Conservation (phyloP, 768 basidiomycete species). For the Mycena chlorophos region DNA sequence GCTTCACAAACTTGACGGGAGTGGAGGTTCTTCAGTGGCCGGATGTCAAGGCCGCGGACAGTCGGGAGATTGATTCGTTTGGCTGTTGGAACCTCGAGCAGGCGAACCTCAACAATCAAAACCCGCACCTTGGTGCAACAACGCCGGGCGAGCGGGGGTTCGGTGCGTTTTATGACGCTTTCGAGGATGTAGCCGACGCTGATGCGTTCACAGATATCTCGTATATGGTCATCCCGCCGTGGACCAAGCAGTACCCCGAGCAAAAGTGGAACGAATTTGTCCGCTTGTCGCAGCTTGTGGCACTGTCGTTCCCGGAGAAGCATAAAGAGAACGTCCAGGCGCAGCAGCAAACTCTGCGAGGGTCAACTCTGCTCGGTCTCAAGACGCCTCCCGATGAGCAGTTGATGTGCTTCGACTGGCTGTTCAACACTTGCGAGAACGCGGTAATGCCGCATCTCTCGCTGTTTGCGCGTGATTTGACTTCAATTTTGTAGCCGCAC, state of each 20-base stretch:
- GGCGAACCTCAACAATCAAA: conserved; percentile 3
- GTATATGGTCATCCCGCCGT: conserved; percentile 1
- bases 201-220: conserved; percentile 6
- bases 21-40: conserved; percentile 38
- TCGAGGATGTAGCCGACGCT: neutral
- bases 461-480: neutral
- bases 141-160: neutral
- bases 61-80: conserved; percentile 10
- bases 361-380: neutral
- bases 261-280: neutral
- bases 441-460: neutral
- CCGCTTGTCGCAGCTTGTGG: neutral
- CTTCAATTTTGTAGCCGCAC: neutral
- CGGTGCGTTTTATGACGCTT: conserved; percentile 24
- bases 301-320: neutral
- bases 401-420: conserved; percentile 1
- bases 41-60: conserved; percentile 33
- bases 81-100: conserved; percentile 21
- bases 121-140: conserved; percentile 4
- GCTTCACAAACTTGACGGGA: conserved; percentile 29
- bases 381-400: conserved; percentile 1
- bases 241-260: conserved; percentile 7
- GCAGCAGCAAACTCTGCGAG: neutral
- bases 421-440: conserved; percentile 1
- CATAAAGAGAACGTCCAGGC: neutral